These are phyloP conservation scores for Maudiozyma pseudohumilis DNA, from an alignment of 805 yeast genomes.

Conservation along the genomic window DNA sequence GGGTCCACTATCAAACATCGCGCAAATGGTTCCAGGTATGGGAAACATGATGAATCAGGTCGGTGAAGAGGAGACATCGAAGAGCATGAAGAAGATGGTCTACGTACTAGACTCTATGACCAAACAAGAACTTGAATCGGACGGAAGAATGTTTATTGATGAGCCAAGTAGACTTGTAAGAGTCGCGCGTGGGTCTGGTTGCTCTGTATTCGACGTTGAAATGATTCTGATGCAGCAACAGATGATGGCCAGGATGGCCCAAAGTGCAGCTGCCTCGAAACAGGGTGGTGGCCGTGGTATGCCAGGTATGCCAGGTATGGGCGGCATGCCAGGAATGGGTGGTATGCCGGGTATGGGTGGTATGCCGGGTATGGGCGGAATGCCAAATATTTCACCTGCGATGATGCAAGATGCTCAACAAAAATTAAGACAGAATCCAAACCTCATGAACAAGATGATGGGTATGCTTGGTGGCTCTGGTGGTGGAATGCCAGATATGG, in stretches of 20 bases:
- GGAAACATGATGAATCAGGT: constrained; percentile 77
- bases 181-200: constrained; percentile 91
- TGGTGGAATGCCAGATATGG: constrained; percentile 61
- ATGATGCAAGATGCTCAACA: constrained; percentile 47
- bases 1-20: constrained; percentile 93
- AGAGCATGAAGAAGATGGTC: constrained; percentile 75
- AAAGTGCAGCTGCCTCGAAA: constrained; percentile 41
- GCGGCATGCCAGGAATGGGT: constrained; percentile 55
- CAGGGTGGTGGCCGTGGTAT: constrained; percentile 32
- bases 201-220: constrained; percentile 85
- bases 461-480: constrained; percentile 54
- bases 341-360: constrained; percentile 50
- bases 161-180: constrained; percentile 82
- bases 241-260: constrained; percentile 92
- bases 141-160: constrained; percentile 68
- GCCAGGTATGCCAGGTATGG: constrained; percentile 32
- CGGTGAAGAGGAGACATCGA: constrained; percentile 87
- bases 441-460: constrained; percentile 66
- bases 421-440: constrained; percentile 59
- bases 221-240: constrained; percentile 85
- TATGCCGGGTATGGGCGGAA: constrained; percentile 49
- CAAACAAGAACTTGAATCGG: constrained; percentile 77
- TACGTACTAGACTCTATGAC: constrained; percentile 96
- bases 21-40: constrained; percentile 91
- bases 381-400: constrained; percentile 39